phyloP scores from a whole-genome alignment of 2,329 filamentous ascomycete species.

The Aureobasidium subglaciale region DNA sequence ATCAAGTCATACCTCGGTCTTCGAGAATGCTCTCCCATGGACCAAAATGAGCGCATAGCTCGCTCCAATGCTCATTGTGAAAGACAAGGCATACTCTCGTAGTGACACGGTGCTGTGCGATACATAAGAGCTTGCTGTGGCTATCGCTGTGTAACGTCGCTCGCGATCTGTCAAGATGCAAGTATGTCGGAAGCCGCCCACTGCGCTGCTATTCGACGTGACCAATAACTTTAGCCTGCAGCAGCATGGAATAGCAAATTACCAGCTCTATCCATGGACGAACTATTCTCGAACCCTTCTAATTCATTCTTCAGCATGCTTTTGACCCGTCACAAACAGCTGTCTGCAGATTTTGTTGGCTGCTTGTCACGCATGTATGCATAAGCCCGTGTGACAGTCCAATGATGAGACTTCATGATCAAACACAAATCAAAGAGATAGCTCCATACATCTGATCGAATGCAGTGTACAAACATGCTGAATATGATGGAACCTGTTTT shows the following conservation, averaged over 20 bases:
- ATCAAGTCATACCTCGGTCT: too few relatives aligned
- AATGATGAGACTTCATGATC: not conserved
- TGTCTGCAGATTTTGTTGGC: not conserved
- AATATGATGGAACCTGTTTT: not conserved
- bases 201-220: not conserved
- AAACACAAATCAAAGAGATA: not conserved
- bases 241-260: not conserved
- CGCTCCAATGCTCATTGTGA: too few relatives aligned
- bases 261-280: not conserved
- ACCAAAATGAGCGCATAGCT: too few relatives aligned
- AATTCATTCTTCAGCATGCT: not conserved
- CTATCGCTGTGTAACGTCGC: not conserved
- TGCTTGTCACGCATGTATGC: not conserved
- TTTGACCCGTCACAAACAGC: not conserved
- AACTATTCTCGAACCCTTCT: not conserved
- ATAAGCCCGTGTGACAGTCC: constrained; percentile 8
- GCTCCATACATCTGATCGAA: not conserved
- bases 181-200: not conserved
- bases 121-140: constrained; percentile 1
- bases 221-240: not conserved
- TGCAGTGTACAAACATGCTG: not conserved
- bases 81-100: not conserved
- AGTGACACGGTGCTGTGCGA: not conserved
- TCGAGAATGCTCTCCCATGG: too few relatives aligned
- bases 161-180: not conserved